Base-by-base conservation (phyloP, 331 rosid species). In the Malus hybrid region DNA sequence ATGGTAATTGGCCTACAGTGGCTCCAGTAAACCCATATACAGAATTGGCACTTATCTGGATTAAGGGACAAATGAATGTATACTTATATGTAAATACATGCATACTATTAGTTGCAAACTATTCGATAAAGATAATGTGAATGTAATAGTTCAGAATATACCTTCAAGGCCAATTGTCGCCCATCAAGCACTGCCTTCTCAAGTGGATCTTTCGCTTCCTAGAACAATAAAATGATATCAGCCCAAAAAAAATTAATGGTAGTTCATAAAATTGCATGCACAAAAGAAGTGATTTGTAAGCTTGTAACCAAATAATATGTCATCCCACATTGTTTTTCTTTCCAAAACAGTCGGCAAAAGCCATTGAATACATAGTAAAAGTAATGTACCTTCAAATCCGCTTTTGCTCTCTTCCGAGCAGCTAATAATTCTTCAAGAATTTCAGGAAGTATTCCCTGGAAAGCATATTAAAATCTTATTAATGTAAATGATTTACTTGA, bases 21-120 rank as follows among this genome's bases (percentile, higher is more conserved):
- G 99, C 99, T 82, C 99, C 99, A 14, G 99, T 94, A 85, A 94
- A 92, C 82, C 97, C 99, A 81, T 94, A 94, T 12, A 94, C 99
- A 7, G 99, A 94, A 86, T 94, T 94, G 77, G 99, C 99, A 87
- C 99, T 94, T 73, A 94, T 52, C 99, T 92, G 88, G 72, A 80
- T 53, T 66, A 53, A 78, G 20, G 56, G 39, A 24, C 34, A 6
- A 73, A 66, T 15, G 29, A 72, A 55, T 57, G 19, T 39, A 24
- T 3, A 34, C 24, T 56, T 9, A 78, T 29, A 63, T 11, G 34
- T 32, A 15, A 63, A 15, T 15, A 29, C 11, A 18, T 16, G 68
- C 39, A 30, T 0, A 76, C 52, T 55, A 63, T 42, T 48, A 7
- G 39, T 20, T 56, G 68, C 39, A 50, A 46, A 10, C 18, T 65